phyloP scores from a whole-genome alignment of 1,139 yeast genomes.

The Lizanozyma gosingica region DNA sequence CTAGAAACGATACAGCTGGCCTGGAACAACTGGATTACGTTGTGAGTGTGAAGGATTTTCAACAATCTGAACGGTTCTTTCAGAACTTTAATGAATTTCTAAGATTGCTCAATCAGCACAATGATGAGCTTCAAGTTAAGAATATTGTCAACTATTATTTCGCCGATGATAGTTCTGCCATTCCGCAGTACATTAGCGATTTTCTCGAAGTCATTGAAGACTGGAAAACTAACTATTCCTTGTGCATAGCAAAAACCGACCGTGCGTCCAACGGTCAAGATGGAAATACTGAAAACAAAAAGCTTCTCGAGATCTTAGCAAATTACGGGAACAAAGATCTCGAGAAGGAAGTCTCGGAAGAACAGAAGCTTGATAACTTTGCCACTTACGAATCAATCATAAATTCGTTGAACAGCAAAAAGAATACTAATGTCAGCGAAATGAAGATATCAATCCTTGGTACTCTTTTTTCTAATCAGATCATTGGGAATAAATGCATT shows the following conservation, averaged over 20 bases:
- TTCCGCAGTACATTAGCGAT: slow-evolving; percentile 13
- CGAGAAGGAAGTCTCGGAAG: background rate
- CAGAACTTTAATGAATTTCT: slow-evolving; percentile 13
- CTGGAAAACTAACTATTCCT: slow-evolving; percentile 13
- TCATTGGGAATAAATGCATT: too few species aligned
- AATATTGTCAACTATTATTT: slow-evolving; percentile 17
- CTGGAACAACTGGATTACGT: slow-evolving; percentile 13
- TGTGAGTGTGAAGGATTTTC: slow-evolving; percentile 16
- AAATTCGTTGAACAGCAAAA: background rate
- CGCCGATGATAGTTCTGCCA: slow-evolving; percentile 2
- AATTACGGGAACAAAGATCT: background rate
- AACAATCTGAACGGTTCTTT: slow-evolving; percentile 17
- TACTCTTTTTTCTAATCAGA: background rate
- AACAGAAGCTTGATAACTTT: background rate
- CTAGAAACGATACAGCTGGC: slow-evolving; percentile 13
- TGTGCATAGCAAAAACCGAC: background rate
- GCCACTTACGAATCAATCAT: background rate
- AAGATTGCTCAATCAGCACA: background rate
- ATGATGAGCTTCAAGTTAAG: slow-evolving; percentile 5
- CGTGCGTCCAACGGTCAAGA: background rate
- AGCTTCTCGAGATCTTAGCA: background rate
- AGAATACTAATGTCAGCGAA: background rate
- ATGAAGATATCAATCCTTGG: background rate
- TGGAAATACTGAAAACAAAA: slow-evolving; percentile 2
- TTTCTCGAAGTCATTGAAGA: slow-evolving; percentile 17